Evolutionary conservation across 1,139 yeast genomes (phyloP), one percentile per base, ranked within the genome.

Genomic region (Sugiyamaella pinicola): DNA sequence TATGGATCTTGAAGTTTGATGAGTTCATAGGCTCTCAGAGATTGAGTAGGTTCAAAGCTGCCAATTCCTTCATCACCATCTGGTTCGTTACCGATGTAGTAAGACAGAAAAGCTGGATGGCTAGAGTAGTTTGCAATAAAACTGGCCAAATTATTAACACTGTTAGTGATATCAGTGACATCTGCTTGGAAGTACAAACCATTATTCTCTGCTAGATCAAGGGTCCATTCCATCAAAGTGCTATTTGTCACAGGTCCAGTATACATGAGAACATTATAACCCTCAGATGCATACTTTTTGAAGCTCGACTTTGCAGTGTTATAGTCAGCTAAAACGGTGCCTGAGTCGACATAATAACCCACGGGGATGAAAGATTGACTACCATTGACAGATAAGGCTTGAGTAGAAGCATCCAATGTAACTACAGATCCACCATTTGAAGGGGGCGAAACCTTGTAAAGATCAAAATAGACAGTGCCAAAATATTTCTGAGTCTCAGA

Each of bases 61-160:
- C 55, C 57, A 28, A 55, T 49, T 19, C 57, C 57, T 26, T 47
- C 38, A 29, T 53, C 49, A 28, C 57, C 57, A 49, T 55, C 57
- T 6, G 57, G 57, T 42, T 55, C 57, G 34, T 55, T 55, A 18
- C 57, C 57, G 29, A 55, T 52, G 28, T 55, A 55, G 37, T 55
- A 55, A 4, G 57, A 55, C 29, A 55, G 29, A 44, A 55, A 55
- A 17, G 52, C 47, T 17, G 55, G 51, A 21, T 55, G 55, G 40
- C 26, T 17, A 3, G 57, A 42, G 39, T 46, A 55, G 18, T 55
- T 54, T 13, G 40, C 45, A 35, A 55, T 47, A 40, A 52, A 52
- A 18, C 38, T 39, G 3, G 31, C 42, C 19, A 55, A n/a, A 5
- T 48, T 53, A 21, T 45, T 41, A 13, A 52, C 49, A 37, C 39